Conservation (phyloP, 495 filamentous ascomycete species). For the Penicillium antarcticum region DNA sequence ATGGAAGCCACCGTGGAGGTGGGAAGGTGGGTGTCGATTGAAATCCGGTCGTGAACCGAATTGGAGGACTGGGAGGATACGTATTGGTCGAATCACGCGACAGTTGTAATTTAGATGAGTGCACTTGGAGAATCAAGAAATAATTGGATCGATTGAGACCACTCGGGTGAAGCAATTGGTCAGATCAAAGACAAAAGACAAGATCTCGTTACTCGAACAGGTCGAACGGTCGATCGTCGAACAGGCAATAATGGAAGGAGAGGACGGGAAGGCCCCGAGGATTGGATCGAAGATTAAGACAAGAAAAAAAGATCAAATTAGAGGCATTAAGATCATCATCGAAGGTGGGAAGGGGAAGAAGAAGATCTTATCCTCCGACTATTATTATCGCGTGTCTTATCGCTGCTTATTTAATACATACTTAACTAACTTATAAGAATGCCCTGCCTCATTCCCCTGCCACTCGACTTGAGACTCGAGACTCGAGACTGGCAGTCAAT, state of each 20-base stretch:
- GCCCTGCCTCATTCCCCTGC: no score
- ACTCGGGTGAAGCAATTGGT: no score
- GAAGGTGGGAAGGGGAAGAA: conserved; percentile 9
- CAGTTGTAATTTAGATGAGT: not conserved
- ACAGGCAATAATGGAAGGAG: not conserved
- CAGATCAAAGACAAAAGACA: no score
- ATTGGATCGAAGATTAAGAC: not conserved
- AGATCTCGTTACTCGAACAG: no score
- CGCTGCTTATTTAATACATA: conserved; percentile 19
- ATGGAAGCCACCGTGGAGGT: conserved; percentile 50
- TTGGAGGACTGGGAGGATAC: conserved; percentile 13
- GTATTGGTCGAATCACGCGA: not conserved
- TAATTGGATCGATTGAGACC: not conserved
- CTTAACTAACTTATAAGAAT: not conserved
- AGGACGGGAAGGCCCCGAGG: not conserved
- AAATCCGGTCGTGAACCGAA: conserved; percentile 42
- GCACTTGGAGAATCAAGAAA: not conserved
- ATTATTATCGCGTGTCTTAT: conserved; percentile 22
- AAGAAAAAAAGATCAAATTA: not conserved
- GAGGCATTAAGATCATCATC: not conserved
- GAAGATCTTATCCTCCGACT: conserved; percentile 20
- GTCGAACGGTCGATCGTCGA: no score
- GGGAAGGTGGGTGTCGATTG: conserved; percentile 28
- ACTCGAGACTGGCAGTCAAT: no score
- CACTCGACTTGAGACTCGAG: no score